Percentiles rank a stretch among this genome's conserved stretches.
Evolutionary conservation across 495 filamentous ascomycete species (phyloP).

Genomic region (Ramalina intermedia): DNA sequence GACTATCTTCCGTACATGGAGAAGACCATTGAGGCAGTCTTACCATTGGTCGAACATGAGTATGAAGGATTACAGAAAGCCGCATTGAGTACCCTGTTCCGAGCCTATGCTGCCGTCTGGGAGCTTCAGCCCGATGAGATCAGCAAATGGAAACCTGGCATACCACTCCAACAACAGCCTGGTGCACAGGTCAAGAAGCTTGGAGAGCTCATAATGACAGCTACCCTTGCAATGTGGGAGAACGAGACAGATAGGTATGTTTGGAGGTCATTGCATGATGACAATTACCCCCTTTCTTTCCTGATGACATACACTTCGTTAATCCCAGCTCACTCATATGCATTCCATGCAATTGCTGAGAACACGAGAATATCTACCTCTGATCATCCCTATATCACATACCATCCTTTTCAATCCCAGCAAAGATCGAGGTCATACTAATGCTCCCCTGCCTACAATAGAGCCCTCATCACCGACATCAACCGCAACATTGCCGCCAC

Average conservation of each 20-base stretch:
- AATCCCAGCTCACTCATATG: conserved; percentile 99
- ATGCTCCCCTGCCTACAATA: conserved; percentile 28
- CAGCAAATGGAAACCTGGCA: conserved; percentile 75
- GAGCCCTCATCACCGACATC: conserved; percentile 82
- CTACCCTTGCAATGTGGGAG: conserved; percentile 70
- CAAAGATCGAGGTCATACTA: conserved; percentile 19
- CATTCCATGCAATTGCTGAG: conserved; percentile 71
- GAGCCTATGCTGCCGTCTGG: conserved; percentile 85
- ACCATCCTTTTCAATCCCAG: background rate
- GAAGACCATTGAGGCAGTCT: conserved; percentile 69
- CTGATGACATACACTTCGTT: conserved; percentile 85
- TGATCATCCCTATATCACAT: conserved; percentile 24
- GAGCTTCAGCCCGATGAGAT: conserved; percentile 67
- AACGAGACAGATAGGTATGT: conserved; percentile 88
- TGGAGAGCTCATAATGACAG: conserved; percentile 70
- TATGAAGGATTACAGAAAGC: conserved; percentile 92
- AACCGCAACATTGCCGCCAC: conserved; percentile 89
- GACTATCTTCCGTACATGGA: conserved; percentile 78
- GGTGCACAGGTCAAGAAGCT: conserved; percentile 68
- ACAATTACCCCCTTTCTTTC: conserved; percentile 6
- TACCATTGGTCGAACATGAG: conserved; percentile 66
- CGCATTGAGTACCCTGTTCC: conserved; percentile 79
- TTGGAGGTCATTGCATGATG: conserved; percentile 12
- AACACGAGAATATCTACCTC: conserved; percentile 56
- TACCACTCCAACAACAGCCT: conserved; percentile 69